Conservation (phyloP, 768 basidiomycete species). For the Pulveroboletus frians region DNA sequence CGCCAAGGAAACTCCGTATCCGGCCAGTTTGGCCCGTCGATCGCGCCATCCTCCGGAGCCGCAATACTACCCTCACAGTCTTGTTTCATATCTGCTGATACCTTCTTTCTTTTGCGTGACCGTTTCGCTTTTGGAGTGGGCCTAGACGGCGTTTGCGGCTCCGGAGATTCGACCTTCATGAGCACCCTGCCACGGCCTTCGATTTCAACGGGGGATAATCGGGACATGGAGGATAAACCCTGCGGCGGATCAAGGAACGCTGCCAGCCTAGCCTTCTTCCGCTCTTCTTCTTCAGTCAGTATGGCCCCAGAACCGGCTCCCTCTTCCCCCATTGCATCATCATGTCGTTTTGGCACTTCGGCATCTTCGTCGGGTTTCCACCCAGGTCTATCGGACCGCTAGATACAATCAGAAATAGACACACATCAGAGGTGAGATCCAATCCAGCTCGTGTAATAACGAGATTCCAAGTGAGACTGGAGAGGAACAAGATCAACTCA, state of each 20-base stretch:
- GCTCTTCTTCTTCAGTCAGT: conserved; percentile 53
- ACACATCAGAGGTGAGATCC: conserved; percentile 12
- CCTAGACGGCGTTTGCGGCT: conserved; percentile 26
- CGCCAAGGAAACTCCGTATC: conserved; percentile 79
- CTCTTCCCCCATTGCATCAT: conserved; percentile 13
- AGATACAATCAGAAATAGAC: conserved; percentile 1
- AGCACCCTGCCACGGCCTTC: conserved; percentile 69
- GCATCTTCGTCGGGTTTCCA: conserved; percentile 18
- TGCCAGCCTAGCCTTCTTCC: conserved; percentile 61
- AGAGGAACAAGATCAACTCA: conserved; percentile 31
- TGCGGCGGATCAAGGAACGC: conserved; percentile 53
- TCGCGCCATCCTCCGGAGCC: conserved; percentile 28
- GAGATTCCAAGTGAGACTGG: background rate
- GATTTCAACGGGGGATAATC: conserved; percentile 56
- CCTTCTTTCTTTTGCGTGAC: conserved; percentile 48
- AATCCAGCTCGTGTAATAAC: background rate
- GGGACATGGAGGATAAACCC: conserved; percentile 32
- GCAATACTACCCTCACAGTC: conserved; percentile 11
- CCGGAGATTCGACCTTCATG: conserved; percentile 49
- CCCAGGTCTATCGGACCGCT: conserved; percentile 23
- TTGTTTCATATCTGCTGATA: conserved; percentile 22
- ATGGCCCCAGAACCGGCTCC: conserved; percentile 1
- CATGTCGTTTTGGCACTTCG: conserved; percentile 11
- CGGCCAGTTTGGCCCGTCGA: conserved; percentile 67
- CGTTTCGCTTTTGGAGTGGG: conserved; percentile 36